These are phyloP conservation scores for Amylocarpus encephaloides DNA, from an alignment of 2,329 filamentous ascomycete species.

Conservation along the genomic window DNA sequence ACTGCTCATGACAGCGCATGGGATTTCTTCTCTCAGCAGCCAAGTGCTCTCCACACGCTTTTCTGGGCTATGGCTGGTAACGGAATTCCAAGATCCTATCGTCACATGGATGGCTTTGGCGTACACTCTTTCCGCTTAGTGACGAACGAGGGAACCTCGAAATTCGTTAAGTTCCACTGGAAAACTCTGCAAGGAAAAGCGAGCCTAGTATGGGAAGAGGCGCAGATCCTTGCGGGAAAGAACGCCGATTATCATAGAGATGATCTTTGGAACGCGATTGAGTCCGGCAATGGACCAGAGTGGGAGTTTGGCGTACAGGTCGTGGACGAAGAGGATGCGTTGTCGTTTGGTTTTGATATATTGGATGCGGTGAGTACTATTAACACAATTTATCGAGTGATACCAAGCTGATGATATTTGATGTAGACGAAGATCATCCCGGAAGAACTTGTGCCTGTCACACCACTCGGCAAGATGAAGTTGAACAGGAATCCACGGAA, in stretches of 20 bases:
- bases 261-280: conserved; percentile 39
- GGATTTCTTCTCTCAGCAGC: conserved; percentile 38
- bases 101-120: conserved; percentile 41
- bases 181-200: conserved; percentile 41
- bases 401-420: not conserved
- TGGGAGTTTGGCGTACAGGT: conserved; percentile 50
- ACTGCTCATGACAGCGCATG: conserved; percentile 38
- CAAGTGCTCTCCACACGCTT: conserved; percentile 33
- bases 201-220: conserved; percentile 36
- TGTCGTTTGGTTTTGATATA: conserved; percentile 40
- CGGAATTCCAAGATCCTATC: conserved; percentile 41
- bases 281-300: conserved; percentile 38
- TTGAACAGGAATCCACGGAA: conserved; percentile 50
- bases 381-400: not conserved
- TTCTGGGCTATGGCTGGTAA: conserved; percentile 38
- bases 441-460: conserved; percentile 40
- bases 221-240: conserved; percentile 30
- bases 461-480: conserved; percentile 41
- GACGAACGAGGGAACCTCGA: conserved; percentile 39
- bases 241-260: conserved; percentile 33
- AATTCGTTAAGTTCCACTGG: conserved; percentile 44
- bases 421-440: conserved; percentile 45
- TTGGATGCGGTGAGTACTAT: conserved; percentile 39
- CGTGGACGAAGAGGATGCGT: conserved; percentile 44
- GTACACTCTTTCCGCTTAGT: conserved; percentile 43